Evolutionary conservation across 78 protist genomes (phyloP).

Genomic region (Dictyostelium discoideum): DNA sequence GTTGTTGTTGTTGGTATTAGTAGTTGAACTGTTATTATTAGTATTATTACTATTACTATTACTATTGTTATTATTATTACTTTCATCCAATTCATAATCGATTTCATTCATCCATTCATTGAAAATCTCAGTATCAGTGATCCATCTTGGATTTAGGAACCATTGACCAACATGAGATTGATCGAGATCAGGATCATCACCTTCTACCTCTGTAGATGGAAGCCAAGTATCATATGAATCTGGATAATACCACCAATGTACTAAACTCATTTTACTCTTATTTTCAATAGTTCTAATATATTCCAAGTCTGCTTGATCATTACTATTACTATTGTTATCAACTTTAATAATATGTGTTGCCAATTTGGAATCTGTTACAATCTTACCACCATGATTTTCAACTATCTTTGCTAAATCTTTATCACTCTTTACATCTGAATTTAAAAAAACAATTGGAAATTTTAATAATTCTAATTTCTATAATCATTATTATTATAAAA

Average conservation of each 20-base stretch:
- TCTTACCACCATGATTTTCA: slow-evolving; percentile 29
- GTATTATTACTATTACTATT: neutral
- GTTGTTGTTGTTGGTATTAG: neutral
- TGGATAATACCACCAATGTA: slow-evolving; percentile 74
- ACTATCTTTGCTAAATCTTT: neutral
- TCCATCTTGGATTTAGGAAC: slow-evolving; percentile 43
- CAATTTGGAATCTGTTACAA: neutral
- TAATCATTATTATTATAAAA: neutral
- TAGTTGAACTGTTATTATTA: neutral
- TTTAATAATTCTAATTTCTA: slow-evolving; percentile 16
- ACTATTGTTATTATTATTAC: neutral
- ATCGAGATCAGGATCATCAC: slow-evolving; percentile 69
- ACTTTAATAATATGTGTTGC: slow-evolving; percentile 41
- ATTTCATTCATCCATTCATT: slow-evolving; percentile 79
- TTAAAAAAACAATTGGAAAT: slow-evolving; percentile 32
- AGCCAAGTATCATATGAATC: slow-evolving; percentile 71
- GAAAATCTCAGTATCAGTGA: slow-evolving; percentile 16
- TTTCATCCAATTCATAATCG: slow-evolving; percentile 57
- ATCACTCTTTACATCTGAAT: neutral
- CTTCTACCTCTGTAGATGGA: slow-evolving; percentile 53
- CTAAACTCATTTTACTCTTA: slow-evolving; percentile 38
- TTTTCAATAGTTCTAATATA: slow-evolving; percentile 58
- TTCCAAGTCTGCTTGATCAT: neutral
- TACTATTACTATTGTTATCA: neutral
- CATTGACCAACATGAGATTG: neutral